A percentile compares a stretch with the other conserved stretches of the same genome.
Evolutionary conservation across 305 asterid genomes (phyloP).

Genomic region (Solanum hybrid): DNA sequence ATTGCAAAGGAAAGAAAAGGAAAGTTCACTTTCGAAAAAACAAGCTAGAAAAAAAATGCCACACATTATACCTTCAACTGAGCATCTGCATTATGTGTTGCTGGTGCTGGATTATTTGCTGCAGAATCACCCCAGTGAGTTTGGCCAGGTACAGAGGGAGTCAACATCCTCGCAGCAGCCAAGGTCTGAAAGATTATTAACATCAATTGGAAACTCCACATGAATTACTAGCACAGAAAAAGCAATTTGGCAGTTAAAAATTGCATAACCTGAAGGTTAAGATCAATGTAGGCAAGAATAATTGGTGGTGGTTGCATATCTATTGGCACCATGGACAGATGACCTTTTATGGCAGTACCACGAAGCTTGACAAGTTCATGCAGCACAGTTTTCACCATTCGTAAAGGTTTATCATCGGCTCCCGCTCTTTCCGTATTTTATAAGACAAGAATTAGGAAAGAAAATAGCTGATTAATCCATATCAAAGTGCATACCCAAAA

Average conservation of each 20-base stretch:
- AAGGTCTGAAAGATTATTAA: slow-evolving; percentile 54
- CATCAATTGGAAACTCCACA: slow-evolving; percentile 7
- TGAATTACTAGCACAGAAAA: neutral
- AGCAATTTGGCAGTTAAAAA: neutral
- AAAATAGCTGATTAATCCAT: slow-evolving; percentile 4
- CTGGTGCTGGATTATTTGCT: slow-evolving; percentile 69
- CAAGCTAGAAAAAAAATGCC: neutral
- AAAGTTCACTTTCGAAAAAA: neutral
- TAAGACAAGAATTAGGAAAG: neutral
- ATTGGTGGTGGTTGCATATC: slow-evolving; percentile 98
- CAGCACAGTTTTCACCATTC: slow-evolving; percentile 99
- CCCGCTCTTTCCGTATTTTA: slow-evolving; percentile 64
- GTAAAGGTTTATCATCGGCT: slow-evolving; percentile 98
- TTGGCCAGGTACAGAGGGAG: slow-evolving; percentile 98
- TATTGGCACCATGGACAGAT: slow-evolving; percentile 95
- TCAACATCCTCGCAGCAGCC: slow-evolving; percentile 99
- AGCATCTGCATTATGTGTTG: slow-evolving; percentile 86
- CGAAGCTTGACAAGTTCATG: slow-evolving; percentile 99
- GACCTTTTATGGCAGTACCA: slow-evolving; percentile 98
- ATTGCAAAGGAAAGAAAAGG: neutral
- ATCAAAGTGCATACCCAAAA: neutral
- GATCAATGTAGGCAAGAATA: slow-evolving; percentile 97
- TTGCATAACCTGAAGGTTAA: slow-evolving; percentile 84
- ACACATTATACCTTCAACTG: slow-evolving; percentile 65
- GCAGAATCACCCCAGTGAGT: slow-evolving; percentile 96